Evolutionary conservation across 1,284 basidiomycete genomes (phyloP), one percentile per base, ranked within the genome.

Genomic region (Mycena sp.): DNA sequence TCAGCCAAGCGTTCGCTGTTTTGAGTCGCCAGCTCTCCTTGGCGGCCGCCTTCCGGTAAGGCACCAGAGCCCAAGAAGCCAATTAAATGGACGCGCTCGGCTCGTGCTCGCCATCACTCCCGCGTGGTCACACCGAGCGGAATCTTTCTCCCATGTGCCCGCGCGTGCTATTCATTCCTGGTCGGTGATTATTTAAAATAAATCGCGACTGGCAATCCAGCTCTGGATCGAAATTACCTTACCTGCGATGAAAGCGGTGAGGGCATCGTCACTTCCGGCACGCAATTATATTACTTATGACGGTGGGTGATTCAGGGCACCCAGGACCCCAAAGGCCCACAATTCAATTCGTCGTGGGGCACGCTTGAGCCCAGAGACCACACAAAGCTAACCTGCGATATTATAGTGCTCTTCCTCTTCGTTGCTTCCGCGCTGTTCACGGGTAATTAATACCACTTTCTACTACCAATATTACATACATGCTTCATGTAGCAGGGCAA

Each of bases 401-500:
- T 54, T 57, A 58, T 63, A 58, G 56, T 62, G 52, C 48, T 51
- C 53, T 56, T 62, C 48, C 28, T 57, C 56, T 59, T 58, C 55
- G 35, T 11, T 26, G 57, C 57, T 64, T 64, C 58, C 58, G 63
- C 63, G 63, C 63, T 60, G 53, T 64, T 64, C 57, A 64, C 57
- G 63, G 63, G 63, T 56, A 60, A 52, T 52, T 63, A 49, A 58
- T 54, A 23, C 51, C 52, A 38, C 46, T 56, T 56, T 55, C 16
- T 35, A 58, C 40, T 58, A n/a, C n/a, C n/a, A 49, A 46, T 57
- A 54, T 58, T 63, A 59, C 62, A 54, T 59, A 58, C 61, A 35
- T 25, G 59, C 40, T 9, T 46, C 29, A 51, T 64, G 7, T 59
- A 45, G 43, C 30, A 44, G 55, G 41, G 28, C 11, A 28, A n/a